Evolutionary conservation across 495 filamentous ascomycete species (phyloP).

Genomic region (Bathelium albidoporum): DNA sequence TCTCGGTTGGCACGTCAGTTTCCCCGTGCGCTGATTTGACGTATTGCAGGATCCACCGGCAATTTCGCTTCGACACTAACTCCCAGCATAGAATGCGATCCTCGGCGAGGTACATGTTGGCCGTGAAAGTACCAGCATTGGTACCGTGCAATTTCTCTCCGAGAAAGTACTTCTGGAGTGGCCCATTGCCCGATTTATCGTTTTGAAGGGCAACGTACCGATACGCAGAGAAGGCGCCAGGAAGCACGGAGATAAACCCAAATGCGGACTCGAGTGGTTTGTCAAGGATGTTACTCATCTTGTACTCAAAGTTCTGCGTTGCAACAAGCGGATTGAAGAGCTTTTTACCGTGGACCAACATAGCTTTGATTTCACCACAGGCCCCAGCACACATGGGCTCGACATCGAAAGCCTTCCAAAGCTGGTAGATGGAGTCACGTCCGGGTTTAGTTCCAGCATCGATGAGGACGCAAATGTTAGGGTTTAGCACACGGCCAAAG

Average conservation of each 20-base stretch:
- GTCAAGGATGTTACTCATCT: slow-evolving; percentile 98
- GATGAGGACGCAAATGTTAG: slow-evolving; percentile 92
- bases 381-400: slow-evolving; percentile 96
- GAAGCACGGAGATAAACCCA: slow-evolving; percentile 93
- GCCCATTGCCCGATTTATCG: slow-evolving; percentile 85
- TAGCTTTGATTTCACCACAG: slow-evolving; percentile 98
- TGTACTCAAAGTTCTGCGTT: slow-evolving; percentile 99
- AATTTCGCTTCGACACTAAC: slow-evolving; percentile 93
- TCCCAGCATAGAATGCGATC: slow-evolving; percentile 99
- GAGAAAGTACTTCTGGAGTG: slow-evolving; percentile 92
- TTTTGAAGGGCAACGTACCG: slow-evolving; percentile 91
- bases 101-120: slow-evolving; percentile 99
- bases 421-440: slow-evolving; percentile 83
- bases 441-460: slow-evolving; percentile 95
- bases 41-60: slow-evolving; percentile 93
- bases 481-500: slow-evolving; percentile 84
- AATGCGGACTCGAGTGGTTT: slow-evolving; percentile 97
- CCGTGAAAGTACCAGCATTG: slow-evolving; percentile 93
- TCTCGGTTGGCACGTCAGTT: slow-evolving; percentile 92
- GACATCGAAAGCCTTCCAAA: slow-evolving; percentile 98
- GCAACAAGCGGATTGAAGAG: slow-evolving; percentile 90
- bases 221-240: slow-evolving; percentile 97
- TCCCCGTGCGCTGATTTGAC: slow-evolving; percentile 95
- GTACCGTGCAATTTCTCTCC: slow-evolving; percentile 96
- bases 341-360: slow-evolving; percentile 81